Percentiles rank a stretch among this genome's conserved stretches.
Conservation (phyloP, 176 grass and related monocot genomes). For the Triticum aestivum region IWGSC_CS_RefSeq_v2.1 NC_057811.1:144266399-144266898, state of each 20-base stretch:
- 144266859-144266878: too few relatives aligned
- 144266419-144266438: not conserved
- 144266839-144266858: too few relatives aligned
- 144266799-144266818: not conserved
- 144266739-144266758: not conserved
- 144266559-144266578: not conserved
- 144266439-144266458: constrained; percentile 5
- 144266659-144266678: not conserved
- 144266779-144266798: not conserved
- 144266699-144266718: too few relatives aligned
- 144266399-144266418: not conserved
- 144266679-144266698: too few relatives aligned
- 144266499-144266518: not conserved
- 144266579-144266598: not conserved
- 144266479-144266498: not conserved
- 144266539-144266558: not conserved
- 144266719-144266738: too few relatives aligned
- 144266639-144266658: not conserved
- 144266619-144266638: not conserved
- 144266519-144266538: not conserved
- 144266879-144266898: too few relatives aligned
- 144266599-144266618: not conserved
- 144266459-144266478: not conserved
- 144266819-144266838: not conserved
- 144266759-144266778: not conserved